Conservation (phyloP, 176 grass and related monocot species). For the Carex scoparia region DNA sequence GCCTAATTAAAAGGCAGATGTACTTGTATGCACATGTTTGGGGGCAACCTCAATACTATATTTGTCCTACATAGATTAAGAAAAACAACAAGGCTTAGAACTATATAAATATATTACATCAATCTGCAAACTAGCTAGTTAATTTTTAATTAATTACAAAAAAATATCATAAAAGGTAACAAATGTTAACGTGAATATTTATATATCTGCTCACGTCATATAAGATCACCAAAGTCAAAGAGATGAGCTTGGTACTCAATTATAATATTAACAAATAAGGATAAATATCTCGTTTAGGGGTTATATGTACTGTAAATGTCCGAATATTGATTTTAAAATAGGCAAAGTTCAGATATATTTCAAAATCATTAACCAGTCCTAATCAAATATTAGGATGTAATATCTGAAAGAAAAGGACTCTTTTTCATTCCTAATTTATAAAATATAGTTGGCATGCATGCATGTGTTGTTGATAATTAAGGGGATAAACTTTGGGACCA, state of each 20-base stretch:
- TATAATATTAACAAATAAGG: neutral
- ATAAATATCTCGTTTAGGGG: neutral
- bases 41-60: neutral
- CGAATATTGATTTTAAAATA: neutral
- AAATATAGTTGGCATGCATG: neutral
- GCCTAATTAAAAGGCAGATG: neutral
- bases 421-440: neutral
- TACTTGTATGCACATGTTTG: neutral
- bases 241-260: neutral
- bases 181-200: neutral
- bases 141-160: neutral
- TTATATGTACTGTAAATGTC: neutral
- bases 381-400: neutral
- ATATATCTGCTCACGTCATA: neutral
- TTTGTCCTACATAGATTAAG: neutral
- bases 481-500: neutral
- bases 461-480: neutral
- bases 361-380: neutral
- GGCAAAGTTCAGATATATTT: neutral
- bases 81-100: neutral
- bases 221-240: neutral
- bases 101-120: neutral
- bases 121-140: neutral
- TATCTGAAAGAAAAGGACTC: constrained; percentile 10
- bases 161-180: neutral